Evolutionary conservation across 352 stramenopile species (phyloP), one percentile per base, ranked within the genome.

Genomic region (Peronospora belbahrii): DNA sequence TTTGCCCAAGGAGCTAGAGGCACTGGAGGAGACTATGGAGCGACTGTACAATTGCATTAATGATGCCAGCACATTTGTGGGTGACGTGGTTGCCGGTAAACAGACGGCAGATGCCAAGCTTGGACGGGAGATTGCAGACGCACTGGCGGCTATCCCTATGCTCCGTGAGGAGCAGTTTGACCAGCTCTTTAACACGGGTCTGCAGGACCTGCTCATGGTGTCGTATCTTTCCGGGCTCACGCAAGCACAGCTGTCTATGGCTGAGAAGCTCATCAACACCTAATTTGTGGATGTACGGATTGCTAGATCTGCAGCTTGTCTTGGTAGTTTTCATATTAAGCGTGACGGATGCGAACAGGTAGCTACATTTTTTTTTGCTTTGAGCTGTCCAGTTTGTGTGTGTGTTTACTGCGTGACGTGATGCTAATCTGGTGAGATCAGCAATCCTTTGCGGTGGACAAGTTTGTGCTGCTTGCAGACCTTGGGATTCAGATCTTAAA

Each of bases 181-280:
- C 71, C 93, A 96, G 52, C 85, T 98, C 42, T 98, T 98, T 69
- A 94, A 93, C 66, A 91, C 88, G 59, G 95, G 95, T 14, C 67
- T 98, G 59, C 95, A 98, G 74, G 96, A 99, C 72, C 79, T 99
- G 44, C 80, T 99, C 51, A 98, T 99, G 95, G 94, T 98, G 17
- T 97, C 88, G 48, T 98, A 98, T 72, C 85, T 98, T 56, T 96
- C 88, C 46, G 96, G 95, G 48, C 81, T 99, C 53, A 98, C 96
- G 39, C 86, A 97, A 75, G 97, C 95, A 49, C 95, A 99, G 74
- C 73, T 98, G 33, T 91, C 85, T 27, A 97, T 99, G 83, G 90
- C 94, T 23, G 95, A 98, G 70, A 98, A 98, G 75, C 78, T 98
- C 61, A 96, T 97, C 72, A 93, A 88, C 65, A 76, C 81, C 13